Percentiles rank a stretch among this genome's conserved stretches.
phyloP scores from a whole-genome alignment of 129 eudicot species.

The Artemisia argyi region DNA sequence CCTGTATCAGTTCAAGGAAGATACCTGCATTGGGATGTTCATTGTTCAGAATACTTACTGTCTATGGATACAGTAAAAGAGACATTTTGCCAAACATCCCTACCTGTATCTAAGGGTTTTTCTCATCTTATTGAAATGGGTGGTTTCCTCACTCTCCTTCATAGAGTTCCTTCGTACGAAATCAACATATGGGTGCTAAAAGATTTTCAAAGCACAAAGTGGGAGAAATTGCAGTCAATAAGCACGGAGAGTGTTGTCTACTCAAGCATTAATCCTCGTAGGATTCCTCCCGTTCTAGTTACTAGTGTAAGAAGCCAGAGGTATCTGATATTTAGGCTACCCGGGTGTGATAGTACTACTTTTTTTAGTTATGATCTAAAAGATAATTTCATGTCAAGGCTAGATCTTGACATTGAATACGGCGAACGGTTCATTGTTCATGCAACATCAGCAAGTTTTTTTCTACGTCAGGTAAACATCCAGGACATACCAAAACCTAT shows the following conservation, averaged over 20 bases:
- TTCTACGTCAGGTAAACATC: background rate
- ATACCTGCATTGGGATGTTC: constrained; percentile 41
- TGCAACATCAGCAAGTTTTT: constrained; percentile 5
- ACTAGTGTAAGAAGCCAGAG: constrained; percentile 25
- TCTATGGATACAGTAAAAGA: constrained; percentile 42
- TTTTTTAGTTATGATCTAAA: constrained; percentile 28
- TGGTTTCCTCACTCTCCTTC: constrained; percentile 27
- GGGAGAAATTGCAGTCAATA: constrained; percentile 27
- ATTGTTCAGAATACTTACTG: constrained; percentile 21
- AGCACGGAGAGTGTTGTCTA: background rate
- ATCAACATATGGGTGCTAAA: constrained; percentile 37
- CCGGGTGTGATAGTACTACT: constrained; percentile 1
- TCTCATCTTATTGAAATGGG: constrained; percentile 31
- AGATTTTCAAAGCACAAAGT: constrained; percentile 21
- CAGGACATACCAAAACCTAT: background rate
- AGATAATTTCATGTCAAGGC: constrained; percentile 10
- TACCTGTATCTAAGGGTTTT: constrained; percentile 9
- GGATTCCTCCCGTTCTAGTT: constrained; percentile 1
- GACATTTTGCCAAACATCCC: constrained; percentile 24
- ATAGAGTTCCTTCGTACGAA: background rate
- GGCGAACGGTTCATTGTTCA: constrained; percentile 27
- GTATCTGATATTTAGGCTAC: constrained; percentile 25
- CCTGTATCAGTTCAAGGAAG: constrained; percentile 34
- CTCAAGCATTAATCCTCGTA: constrained; percentile 13
- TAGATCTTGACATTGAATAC: constrained; percentile 12